These are phyloP conservation scores for Brettanomyces custersianus DNA, from an alignment of 805 yeast species.

Conservation along the genomic window DNA sequence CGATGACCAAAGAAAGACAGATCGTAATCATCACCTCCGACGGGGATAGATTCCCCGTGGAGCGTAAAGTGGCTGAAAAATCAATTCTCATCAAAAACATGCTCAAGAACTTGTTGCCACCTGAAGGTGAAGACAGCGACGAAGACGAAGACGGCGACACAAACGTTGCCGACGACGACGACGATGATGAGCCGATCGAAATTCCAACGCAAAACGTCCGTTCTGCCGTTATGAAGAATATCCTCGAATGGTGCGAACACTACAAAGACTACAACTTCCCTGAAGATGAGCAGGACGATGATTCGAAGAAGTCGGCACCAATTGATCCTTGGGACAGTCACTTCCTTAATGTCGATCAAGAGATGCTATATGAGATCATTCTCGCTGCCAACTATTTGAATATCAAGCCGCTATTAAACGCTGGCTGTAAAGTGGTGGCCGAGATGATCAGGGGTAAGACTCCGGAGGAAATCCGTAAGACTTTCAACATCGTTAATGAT, in stretches of 20 bases:
- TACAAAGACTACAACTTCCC: constrained; percentile 75
- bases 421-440: constrained; percentile 76
- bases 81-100: constrained; percentile 79
- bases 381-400: constrained; percentile 75
- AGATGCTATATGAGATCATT: constrained; percentile 74
- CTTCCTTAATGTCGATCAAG: constrained; percentile 88
- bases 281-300: constrained; percentile 74
- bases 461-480: constrained; percentile 72
- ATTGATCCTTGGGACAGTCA: constrained; percentile 95
- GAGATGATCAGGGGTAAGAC: constrained; percentile 77
- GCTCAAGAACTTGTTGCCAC: constrained; percentile 54
- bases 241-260: constrained; percentile 95
- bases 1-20: constrained; percentile 17
- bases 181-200: constrained; percentile 61
- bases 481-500: constrained; percentile 73
- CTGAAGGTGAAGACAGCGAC: constrained; percentile 27
- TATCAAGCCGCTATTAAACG: constrained; percentile 64
- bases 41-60: constrained; percentile 71
- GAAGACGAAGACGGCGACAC: constrained; percentile 31
- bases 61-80: constrained; percentile 76
- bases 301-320: constrained; percentile 79
- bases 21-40: constrained; percentile 60
- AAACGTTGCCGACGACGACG: constrained; percentile 41
- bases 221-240: constrained; percentile 78
- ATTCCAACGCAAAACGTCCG: constrained; percentile 89